phyloP scores from a whole-genome alignment of 2,329 filamentous ascomycete species.

The Juglanconis juglandina region DNA sequence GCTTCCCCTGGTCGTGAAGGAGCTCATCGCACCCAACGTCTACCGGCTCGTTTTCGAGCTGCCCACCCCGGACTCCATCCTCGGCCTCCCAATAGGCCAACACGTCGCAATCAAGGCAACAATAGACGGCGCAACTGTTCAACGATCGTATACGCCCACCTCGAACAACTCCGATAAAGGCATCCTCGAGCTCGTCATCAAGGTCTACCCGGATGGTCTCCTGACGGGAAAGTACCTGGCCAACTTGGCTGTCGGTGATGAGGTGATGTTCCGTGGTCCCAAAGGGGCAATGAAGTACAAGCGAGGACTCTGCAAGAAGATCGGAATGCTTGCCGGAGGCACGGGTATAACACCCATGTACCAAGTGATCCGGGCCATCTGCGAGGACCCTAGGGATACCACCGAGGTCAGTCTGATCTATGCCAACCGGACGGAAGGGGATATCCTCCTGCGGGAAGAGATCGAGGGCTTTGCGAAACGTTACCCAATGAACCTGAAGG shows the following conservation, averaged over 20 bases:
- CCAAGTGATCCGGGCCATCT: constrained; percentile 61
- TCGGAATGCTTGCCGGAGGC: constrained; percentile 56
- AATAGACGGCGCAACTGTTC: constrained; percentile 42
- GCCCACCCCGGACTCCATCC: constrained; percentile 38
- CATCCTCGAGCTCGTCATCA: constrained; percentile 48
- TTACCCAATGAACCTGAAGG: constrained; percentile 51
- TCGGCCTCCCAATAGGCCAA: constrained; percentile 56
- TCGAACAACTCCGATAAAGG: constrained; percentile 50
- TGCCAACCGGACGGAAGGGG: constrained; percentile 55
- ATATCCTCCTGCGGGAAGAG: constrained; percentile 56
- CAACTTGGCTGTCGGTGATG: constrained; percentile 44
- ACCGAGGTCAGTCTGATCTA: constrained; percentile 57
- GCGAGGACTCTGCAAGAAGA: constrained; percentile 36
- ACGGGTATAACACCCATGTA: constrained; percentile 55
- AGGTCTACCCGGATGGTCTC: constrained; percentile 47
- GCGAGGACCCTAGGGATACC: constrained; percentile 55
- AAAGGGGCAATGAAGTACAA: constrained; percentile 55
- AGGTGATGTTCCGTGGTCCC: constrained; percentile 51
- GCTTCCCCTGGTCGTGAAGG: constrained; percentile 42
- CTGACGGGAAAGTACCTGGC: constrained; percentile 49
- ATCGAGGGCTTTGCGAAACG: constrained; percentile 50
- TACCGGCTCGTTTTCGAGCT: constrained; percentile 47
- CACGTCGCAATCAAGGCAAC: constrained; percentile 51
- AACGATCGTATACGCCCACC: constrained; percentile 52
- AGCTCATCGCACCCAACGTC: constrained; percentile 38